Percentiles rank a stretch among this genome's conserved stretches.
These are phyloP conservation scores for Leccinum pellstonianum DNA, from an alignment of 768 basidiomycete genomes.

Conservation along the genomic window DNA sequence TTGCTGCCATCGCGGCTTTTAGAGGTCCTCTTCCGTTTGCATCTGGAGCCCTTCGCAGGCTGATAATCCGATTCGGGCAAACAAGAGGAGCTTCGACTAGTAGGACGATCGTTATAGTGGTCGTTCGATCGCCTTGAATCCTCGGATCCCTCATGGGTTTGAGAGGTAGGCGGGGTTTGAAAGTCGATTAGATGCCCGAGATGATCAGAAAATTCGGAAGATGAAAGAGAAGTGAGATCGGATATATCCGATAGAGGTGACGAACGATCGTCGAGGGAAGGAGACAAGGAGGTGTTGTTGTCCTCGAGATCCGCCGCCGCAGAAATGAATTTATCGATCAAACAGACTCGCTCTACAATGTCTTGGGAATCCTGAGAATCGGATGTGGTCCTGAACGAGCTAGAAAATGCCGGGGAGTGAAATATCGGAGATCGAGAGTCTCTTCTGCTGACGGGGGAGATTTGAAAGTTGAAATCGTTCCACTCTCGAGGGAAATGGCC, in stretches of 20 bases:
- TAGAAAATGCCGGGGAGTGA: constrained; percentile 9
- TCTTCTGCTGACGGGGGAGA: constrained; percentile 26
- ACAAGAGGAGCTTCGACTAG: background rate
- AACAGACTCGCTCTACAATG: constrained; percentile 18
- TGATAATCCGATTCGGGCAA: constrained; percentile 8
- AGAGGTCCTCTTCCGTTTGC: constrained; percentile 21
- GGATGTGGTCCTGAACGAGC: background rate
- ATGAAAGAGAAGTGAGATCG: constrained; percentile 32
- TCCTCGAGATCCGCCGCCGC: constrained; percentile 17
- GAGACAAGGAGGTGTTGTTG: background rate
- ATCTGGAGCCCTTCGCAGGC: constrained; percentile 18
- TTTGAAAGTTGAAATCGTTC: constrained; percentile 13
- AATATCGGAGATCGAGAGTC: background rate
- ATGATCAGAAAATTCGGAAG: constrained; percentile 15
- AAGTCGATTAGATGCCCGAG: constrained; percentile 1
- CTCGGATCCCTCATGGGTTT: constrained; percentile 1
- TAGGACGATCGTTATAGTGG: background rate
- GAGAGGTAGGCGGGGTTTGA: constrained; percentile 23
- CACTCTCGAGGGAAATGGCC: constrained; percentile 21
- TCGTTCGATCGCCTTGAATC: background rate
- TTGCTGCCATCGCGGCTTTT: constrained; percentile 11
- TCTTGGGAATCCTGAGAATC: constrained; percentile 10
- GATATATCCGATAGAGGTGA: constrained; percentile 31
- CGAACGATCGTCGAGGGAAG: constrained; percentile 12
- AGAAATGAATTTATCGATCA: constrained; percentile 31